Conservation (phyloP, 2,329 filamentous ascomycete genomes). For the Cladophialophora psammophila region DNA sequence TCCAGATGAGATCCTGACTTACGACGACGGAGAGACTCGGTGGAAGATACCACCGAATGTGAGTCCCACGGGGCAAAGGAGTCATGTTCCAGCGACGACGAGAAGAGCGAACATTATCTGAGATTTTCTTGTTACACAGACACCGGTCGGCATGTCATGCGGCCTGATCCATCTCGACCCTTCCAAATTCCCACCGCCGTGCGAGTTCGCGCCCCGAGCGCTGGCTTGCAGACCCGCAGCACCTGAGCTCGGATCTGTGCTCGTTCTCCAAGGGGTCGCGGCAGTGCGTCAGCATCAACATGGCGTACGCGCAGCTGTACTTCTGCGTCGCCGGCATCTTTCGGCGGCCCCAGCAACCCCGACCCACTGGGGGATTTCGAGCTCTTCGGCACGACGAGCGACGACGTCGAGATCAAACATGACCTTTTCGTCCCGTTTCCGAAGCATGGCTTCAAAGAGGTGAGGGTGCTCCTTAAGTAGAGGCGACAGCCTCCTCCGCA, state of each 20-base stretch:
- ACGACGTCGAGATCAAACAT: slow-evolving; percentile 11
- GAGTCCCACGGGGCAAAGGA: not conserved
- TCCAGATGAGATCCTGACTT: slow-evolving; percentile 9
- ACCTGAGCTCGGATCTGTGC: slow-evolving; percentile 49
- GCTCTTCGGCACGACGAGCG: slow-evolving; percentile 7
- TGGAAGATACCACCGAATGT: slow-evolving; percentile 12
- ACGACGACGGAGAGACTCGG: not conserved
- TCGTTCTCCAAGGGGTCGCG: slow-evolving; percentile 52
- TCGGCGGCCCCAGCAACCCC: slow-evolving; percentile 3
- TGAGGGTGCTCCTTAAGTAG: slow-evolving; percentile 6
- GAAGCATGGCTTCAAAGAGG: slow-evolving; percentile 1
- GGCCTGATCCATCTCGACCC: slow-evolving; percentile 42
- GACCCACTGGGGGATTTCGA: slow-evolving; percentile 11
- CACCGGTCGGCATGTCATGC: slow-evolving; percentile 33
- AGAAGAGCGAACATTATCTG: not conserved
- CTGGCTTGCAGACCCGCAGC: slow-evolving; percentile 46
- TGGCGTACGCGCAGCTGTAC: slow-evolving; percentile 43
- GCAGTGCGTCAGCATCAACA: slow-evolving; percentile 51
- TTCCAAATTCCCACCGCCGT: slow-evolving; percentile 47
- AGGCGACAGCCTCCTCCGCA: not conserved
- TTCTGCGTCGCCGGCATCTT: slow-evolving; percentile 41
- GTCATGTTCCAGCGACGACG: not conserved
- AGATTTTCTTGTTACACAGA: not conserved
- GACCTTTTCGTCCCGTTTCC: slow-evolving; percentile 14
- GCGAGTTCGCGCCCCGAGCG: slow-evolving; percentile 50